Evolutionary conservation across 495 filamentous ascomycete species (phyloP), one percentile per base, ranked within the genome.

Genomic region (Talaromyces adpressus): DNA sequence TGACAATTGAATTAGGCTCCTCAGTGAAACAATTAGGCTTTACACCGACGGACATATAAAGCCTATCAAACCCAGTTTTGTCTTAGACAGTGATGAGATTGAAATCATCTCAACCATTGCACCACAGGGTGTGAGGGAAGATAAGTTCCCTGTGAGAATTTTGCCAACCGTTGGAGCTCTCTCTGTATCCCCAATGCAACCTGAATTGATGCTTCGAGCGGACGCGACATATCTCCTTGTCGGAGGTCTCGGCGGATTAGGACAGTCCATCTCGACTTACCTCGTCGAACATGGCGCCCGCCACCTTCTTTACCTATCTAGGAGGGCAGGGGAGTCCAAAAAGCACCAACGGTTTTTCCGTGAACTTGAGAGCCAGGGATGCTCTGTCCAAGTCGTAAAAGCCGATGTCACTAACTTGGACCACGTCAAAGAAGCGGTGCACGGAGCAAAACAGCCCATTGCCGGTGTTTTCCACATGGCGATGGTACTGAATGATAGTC

Each of bases 261-360:
- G 78, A 1, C 70, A 70, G 0, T 61, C 70, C 25, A 77, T 87
- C 49, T 70, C 84, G 1, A 69, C 72, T 2, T 87, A 84, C 83
- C 81, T 90, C 79, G 81, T 79, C 3, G 70, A 75, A 14, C 81
- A 79, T 34, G 85, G 85, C 8, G 87, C 85, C 7, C 74, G 74
- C 54, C 75, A 81, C 59, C 67, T 89, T 22, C 74, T 85, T n/a
- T 75, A 87, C 3, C 72, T 87, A 7, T 85, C 84, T 3, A 74
- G 85, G 27, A 79, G 69, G 53, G 81, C 57, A 45, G 27, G 53
- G n/a, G 27, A 57, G 11, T 25, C 25, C 4, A 57, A 70, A 9
- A 18, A 63, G 29, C 60, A 59, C 5, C 16, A 45, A 6, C 39
- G 60, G 30, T 66, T 74, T 64, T 14, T 63, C 25, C 4, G 20